Base-by-base conservation (phyloP, 192 early-diverging fungal species). In the Linnemannia schmuckeri region DNA sequence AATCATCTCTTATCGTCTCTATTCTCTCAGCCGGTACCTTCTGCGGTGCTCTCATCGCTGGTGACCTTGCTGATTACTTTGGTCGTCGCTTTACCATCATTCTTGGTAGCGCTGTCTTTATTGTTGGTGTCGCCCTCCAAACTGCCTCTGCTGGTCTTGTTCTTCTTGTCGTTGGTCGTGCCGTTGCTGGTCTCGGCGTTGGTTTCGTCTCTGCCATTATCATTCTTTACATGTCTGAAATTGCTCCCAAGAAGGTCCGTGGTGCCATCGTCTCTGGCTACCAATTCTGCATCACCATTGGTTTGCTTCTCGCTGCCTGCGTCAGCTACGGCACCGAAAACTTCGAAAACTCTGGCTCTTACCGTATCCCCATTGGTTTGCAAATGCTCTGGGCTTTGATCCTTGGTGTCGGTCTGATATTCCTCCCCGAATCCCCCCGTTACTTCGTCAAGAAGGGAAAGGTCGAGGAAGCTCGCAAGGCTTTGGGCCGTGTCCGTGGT, bases 251-350 rank as follows among this genome's bases (percentile, higher is more conserved):
- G 77, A 90, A 92, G 42, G 94, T 97, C 89, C 96, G 97, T 87
- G 97, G 97, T 49, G 93, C 94, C 40, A 92, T 98, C 47, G 94
- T 96, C 47, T 93, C 95, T 71, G 88, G 96, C 76, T 94, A 98
- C 79, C 97, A 99, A 88, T 95, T 95, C 90, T 93, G 95, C 87
- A 98, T 99, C 90, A 99, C 97, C 72, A 94, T 95, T 91, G 97
- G 83, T 80, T 70, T 85, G 49, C 83, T 85, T 76, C 70, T 94
- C 70, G 86, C 93, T 47, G 91, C 90, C 84, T 91, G 91, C 82
- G 85, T 93, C 44, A 88, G 89, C 63, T 94, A 93, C 86, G 94
- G 81, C 54, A 82, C 79, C 76, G 77, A 81, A 74, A 79, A 81
- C 63, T 70, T 90, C 35, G 52, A 83, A 27, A 78, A 79, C 71